Percentiles rank a stretch among this genome's conserved stretches.
Evolutionary conservation across 2,329 filamentous ascomycete genomes (phyloP).

Genomic region (Monosporascus sp.): DNA sequence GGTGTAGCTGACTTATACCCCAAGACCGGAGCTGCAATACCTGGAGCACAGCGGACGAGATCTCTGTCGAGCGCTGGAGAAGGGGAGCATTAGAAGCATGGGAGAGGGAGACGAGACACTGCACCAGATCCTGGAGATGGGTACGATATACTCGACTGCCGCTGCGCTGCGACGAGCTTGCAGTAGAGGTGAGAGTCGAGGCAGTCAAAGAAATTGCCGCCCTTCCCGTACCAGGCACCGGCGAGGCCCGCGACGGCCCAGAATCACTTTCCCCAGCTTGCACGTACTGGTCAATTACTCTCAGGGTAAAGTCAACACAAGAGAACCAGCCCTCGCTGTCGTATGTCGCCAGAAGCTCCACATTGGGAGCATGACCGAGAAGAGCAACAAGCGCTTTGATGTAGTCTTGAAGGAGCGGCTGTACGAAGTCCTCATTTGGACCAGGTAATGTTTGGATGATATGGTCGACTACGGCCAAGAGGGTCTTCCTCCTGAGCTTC

Average conservation of each 20-base stretch:
- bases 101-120: constrained; percentile 61
- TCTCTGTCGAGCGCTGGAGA: constrained; percentile 45
- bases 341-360: constrained; percentile 65
- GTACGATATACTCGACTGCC: constrained; percentile 26
- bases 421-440: constrained; percentile 57
- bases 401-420: constrained; percentile 70
- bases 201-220: constrained; percentile 19
- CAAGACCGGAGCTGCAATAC: constrained; percentile 57
- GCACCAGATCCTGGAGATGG: constrained; percentile 51
- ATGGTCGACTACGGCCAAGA: constrained; percentile 75
- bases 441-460: constrained; percentile 69
- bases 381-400: constrained; percentile 68
- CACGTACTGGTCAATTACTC: constrained; percentile 51
- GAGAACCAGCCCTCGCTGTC: constrained; percentile 59
- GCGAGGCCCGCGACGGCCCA: constrained; percentile 39
- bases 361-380: constrained; percentile 68
- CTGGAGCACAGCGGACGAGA: constrained; percentile 52
- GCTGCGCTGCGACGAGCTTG: constrained; percentile 16
- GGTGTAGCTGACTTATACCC: constrained; percentile 59
- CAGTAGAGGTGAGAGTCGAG: constrained; percentile 27
- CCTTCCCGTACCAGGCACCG: constrained; percentile 33
- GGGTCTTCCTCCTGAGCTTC: constrained; percentile 68
- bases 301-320: constrained; percentile 66
- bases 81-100: constrained; percentile 65
- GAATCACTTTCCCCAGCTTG: constrained; percentile 34